These are phyloP conservation scores for Metschnikowia dekortorum DNA, from an alignment of 805 yeast genomes.

Conservation along the genomic window DNA sequence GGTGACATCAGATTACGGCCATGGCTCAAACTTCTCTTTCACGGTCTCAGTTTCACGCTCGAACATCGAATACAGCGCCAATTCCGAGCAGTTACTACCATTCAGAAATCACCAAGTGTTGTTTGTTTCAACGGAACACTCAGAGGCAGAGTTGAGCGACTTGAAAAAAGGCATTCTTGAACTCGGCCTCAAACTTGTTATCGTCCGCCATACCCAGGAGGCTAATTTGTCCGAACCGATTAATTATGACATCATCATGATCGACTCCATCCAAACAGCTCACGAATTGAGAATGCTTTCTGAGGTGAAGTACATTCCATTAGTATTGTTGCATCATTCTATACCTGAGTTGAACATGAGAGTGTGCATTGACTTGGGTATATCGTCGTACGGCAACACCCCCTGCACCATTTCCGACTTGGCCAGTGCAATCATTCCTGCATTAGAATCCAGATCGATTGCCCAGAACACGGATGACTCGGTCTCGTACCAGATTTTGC, in stretches of 20 bases:
- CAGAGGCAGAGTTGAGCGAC: slow-evolving; percentile 44
- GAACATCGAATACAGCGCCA: slow-evolving; percentile 52
- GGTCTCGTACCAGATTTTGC: slow-evolving; percentile 63
- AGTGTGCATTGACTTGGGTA: slow-evolving; percentile 79
- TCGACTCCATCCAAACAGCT: slow-evolving; percentile 75
- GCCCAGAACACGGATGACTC: slow-evolving; percentile 79
- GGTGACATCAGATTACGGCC: slow-evolving; percentile 78
- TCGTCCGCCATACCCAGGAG: slow-evolving; percentile 53
- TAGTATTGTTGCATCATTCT: slow-evolving; percentile 71
- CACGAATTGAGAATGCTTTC: slow-evolving; percentile 62
- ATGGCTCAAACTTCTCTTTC: slow-evolving; percentile 80
- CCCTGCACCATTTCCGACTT: slow-evolving; percentile 80
- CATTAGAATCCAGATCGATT: slow-evolving; percentile 75
- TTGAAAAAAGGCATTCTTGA: slow-evolving; percentile 48
- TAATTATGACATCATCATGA: slow-evolving; percentile 74
- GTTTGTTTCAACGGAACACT: slow-evolving; percentile 64
- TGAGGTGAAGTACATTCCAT: slow-evolving; percentile 80
- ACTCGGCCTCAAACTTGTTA: slow-evolving; percentile 58
- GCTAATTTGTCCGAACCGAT: slow-evolving; percentile 54
- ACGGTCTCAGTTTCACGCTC: slow-evolving; percentile 79
- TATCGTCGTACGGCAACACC: slow-evolving; percentile 82
- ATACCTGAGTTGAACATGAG: slow-evolving; percentile 76
- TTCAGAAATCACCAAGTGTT: slow-evolving; percentile 67
- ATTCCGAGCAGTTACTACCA: slow-evolving; percentile 66
- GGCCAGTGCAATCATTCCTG: slow-evolving; percentile 80